Percentiles rank a stretch among this genome's conserved stretches.
phyloP scores from a whole-genome alignment of 1,139 yeast genomes.

The Taphrina confusa region DNA sequence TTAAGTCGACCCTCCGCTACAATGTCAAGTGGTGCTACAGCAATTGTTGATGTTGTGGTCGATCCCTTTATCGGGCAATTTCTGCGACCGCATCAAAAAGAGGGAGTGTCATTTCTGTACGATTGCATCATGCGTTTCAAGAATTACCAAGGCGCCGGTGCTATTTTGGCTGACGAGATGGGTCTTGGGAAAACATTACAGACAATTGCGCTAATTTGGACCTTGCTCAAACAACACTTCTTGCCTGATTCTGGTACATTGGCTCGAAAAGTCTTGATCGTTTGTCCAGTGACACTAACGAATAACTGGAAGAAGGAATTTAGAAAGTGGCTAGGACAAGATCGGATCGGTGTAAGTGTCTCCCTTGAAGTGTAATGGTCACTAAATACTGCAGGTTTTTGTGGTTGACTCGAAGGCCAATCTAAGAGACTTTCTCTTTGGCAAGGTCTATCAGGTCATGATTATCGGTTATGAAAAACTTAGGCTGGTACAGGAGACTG shows the following conservation, averaged over 20 bases:
- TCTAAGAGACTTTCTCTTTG: slow-evolving; percentile 64
- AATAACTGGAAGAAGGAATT: slow-evolving; percentile 89
- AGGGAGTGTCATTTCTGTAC: slow-evolving; percentile 77
- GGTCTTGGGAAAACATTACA: slow-evolving; percentile 92
- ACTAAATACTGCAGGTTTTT: background rate
- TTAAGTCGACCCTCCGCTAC: slow-evolving; percentile 49
- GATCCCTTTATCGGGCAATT: slow-evolving; percentile 63
- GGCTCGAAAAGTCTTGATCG: slow-evolving; percentile 65
- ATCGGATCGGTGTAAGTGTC: slow-evolving; percentile 53
- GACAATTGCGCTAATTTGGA: slow-evolving; percentile 83
- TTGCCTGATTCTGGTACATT: slow-evolving; percentile 49
- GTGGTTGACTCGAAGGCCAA: slow-evolving; percentile 51
- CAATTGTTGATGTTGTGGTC: slow-evolving; percentile 60
- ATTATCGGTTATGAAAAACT: slow-evolving; percentile 87
- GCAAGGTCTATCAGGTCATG: slow-evolving; percentile 76
- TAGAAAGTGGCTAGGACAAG: slow-evolving; percentile 79
- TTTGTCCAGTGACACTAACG: slow-evolving; percentile 89
- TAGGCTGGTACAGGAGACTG: slow-evolving; percentile 53
- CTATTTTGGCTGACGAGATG: slow-evolving; percentile 93
- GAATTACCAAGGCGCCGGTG: slow-evolving; percentile 61
- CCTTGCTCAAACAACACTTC: slow-evolving; percentile 73
- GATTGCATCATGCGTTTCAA: slow-evolving; percentile 75
- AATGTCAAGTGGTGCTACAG: slow-evolving; percentile 31
- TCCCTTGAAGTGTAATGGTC: slow-evolving; percentile 10
- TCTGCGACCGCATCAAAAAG: slow-evolving; percentile 80